phyloP scores from a whole-genome alignment of 2,329 filamentous ascomycete genomes.

The Aquanectria penicillioides region DNA sequence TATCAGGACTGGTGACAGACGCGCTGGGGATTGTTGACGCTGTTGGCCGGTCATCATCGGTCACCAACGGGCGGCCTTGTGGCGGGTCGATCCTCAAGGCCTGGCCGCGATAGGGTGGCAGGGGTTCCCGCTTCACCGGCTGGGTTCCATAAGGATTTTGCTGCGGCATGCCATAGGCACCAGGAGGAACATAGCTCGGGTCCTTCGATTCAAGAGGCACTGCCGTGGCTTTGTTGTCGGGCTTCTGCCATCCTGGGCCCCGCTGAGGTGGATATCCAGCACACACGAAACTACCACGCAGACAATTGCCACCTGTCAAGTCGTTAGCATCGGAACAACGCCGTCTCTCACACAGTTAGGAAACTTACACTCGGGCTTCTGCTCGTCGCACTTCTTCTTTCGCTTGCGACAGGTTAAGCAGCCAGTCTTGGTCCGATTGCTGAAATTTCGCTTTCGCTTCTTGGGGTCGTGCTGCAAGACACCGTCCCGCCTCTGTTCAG shows the following conservation, averaged over 20 bases:
- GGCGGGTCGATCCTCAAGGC: constrained; percentile 71
- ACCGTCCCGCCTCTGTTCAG: constrained; percentile 59
- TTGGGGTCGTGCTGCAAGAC: constrained; percentile 69
- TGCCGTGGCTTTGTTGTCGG: constrained; percentile 72
- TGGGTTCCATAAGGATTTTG: constrained; percentile 51
- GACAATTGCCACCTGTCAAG: constrained; percentile 81
- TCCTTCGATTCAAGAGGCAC: constrained; percentile 89
- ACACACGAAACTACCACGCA: constrained; percentile 89
- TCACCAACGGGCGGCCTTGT: constrained; percentile 63
- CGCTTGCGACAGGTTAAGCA: constrained; percentile 91
- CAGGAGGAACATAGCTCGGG: constrained; percentile 68
- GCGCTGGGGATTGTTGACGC: constrained; percentile 68
- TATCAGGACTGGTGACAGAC: constrained; percentile 67
- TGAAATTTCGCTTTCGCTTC: constrained; percentile 84
- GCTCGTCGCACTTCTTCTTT: constrained; percentile 99
- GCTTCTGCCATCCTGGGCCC: constrained; percentile 78
- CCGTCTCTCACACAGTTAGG: not conserved
- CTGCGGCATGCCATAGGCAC: constrained; percentile 71
- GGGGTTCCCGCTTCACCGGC: constrained; percentile 63
- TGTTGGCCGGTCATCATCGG: constrained; percentile 69
- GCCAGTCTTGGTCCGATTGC: constrained; percentile 94
- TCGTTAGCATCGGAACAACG: constrained; percentile 18
- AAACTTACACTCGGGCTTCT: constrained; percentile 86
- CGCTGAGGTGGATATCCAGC: constrained; percentile 88
- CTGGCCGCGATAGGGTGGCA: constrained; percentile 70